phyloP scores from a whole-genome alignment of 306 rosid genomes.

The Sphenostylis stenocarpa region DNA sequence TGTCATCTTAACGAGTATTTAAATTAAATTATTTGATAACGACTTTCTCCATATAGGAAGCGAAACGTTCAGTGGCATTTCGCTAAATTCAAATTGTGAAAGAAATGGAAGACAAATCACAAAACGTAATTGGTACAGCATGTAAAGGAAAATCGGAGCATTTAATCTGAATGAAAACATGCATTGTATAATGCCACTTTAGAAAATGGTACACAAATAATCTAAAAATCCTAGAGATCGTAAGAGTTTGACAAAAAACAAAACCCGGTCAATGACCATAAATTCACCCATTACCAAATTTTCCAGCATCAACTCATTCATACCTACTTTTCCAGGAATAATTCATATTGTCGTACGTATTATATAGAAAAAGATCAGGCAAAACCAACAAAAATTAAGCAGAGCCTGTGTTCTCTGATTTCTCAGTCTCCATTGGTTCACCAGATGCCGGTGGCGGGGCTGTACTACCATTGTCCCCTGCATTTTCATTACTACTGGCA shows the following conservation, averaged over 20 bases:
- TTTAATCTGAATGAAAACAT: background rate
- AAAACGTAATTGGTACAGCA: background rate
- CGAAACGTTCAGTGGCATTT: too few relatives aligned
- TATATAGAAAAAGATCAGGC: background rate
- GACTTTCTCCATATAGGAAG: too few relatives aligned
- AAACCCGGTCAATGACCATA: slow-evolving; percentile 32
- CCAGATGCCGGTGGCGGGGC: slow-evolving; percentile 50
- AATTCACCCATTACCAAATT: slow-evolving; percentile 19
- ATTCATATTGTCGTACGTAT: slow-evolving; percentile 20
- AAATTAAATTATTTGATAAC: too few relatives aligned
- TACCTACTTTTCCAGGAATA: slow-evolving; percentile 1
- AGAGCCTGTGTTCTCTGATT: slow-evolving; percentile 52
- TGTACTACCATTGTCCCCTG: slow-evolving; percentile 45
- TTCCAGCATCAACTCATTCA: slow-evolving; percentile 29
- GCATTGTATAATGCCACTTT: slow-evolving; percentile 18
- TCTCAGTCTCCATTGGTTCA: slow-evolving; percentile 89
- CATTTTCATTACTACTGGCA: slow-evolving; percentile 28
- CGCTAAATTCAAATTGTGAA: background rate
- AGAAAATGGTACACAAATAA: slow-evolving; percentile 37
- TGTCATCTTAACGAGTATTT: too few relatives aligned
- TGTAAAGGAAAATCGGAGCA: background rate
- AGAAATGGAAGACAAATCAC: background rate
- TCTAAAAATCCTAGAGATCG: slow-evolving; percentile 7
- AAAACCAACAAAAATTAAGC: slow-evolving; percentile 41
- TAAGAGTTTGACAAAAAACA: background rate